Base-by-base conservation (phyloP, 192 early-diverging fungal genomes). In the Entomortierella beljakovae region DNA sequence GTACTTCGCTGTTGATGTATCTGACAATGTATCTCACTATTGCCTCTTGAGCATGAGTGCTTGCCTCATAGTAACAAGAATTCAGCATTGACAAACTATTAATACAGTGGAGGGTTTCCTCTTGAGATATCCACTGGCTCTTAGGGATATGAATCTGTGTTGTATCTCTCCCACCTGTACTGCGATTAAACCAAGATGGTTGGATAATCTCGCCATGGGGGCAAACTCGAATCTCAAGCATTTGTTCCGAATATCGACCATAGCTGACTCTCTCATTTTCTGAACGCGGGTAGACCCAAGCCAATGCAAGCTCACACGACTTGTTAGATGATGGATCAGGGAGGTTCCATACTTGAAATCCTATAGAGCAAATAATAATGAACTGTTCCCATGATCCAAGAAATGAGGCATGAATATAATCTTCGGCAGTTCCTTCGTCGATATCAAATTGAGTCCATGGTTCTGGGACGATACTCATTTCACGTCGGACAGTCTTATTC, bases 261-360 rank as follows among this genome's bases (percentile, higher is more conserved):
- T 28, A 3, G 15, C 33, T 10, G 4, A 49, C 31, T 9, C 23
- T 46, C 18, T 26, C 16, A n/a, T 1, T 38, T n/a, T 38, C 46
- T 2, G 5, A 22, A 3, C 29, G 32, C 2, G 62, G 62, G 13
- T 10, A 23, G 34, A 53, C 32, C 62, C 62, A 64, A 20, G 50
- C 32, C 32, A 64, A 28, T 5, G 38, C 26, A 13, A 64, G 51
- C 15, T 37, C 42, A 26, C 48, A 53, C 23, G 35, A 22, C 28
- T 54, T 53, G 20, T 38, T 50, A 1, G 62, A 32, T 2, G 49
- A n/a, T 22, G 25, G 1, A 23, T 42, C 50, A 6, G 62, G 62
- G 3, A 64, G 51, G 28, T 32, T 64, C 62, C 62, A 64, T 1
- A 64, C 42, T 15, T 64, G 62, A 53, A 64, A 64, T 3, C 62